Evolutionary conservation across 2,329 filamentous ascomycete species (phyloP).

Genomic region (Thyridium curvatum): DNA sequence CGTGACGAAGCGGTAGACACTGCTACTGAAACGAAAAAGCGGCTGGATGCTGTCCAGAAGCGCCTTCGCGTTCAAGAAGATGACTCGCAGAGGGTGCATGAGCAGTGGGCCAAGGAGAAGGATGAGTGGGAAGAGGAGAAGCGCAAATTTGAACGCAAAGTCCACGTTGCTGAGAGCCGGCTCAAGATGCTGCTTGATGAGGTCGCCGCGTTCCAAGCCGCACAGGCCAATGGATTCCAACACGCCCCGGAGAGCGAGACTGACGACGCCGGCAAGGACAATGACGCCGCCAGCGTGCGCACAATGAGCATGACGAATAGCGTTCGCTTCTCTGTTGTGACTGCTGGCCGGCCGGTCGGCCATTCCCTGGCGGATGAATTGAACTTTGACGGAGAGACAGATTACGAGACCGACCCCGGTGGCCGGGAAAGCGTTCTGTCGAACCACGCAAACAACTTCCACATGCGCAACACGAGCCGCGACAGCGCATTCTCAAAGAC

Average conservation of each 20-base stretch:
- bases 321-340: slow-evolving; percentile 67
- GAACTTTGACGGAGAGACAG: slow-evolving; percentile 68
- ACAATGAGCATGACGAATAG: slow-evolving; percentile 69
- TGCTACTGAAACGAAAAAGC: slow-evolving; percentile 64
- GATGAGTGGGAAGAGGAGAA: slow-evolving; percentile 79
- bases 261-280: slow-evolving; percentile 57
- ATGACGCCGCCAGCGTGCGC: slow-evolving; percentile 65
- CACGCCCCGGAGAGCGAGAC: slow-evolving; percentile 47
- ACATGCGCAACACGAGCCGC: slow-evolving; percentile 49
- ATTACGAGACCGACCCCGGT: slow-evolving; percentile 64
- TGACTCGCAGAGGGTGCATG: slow-evolving; percentile 70
- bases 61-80: slow-evolving; percentile 76
- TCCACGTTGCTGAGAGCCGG: slow-evolving; percentile 85
- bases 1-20: slow-evolving; percentile 76
- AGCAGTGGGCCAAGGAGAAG: slow-evolving; percentile 78
- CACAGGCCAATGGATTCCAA: slow-evolving; percentile 31
- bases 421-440: slow-evolving; percentile 59
- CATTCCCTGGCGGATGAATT: slow-evolving; percentile 87
- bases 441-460: slow-evolving; percentile 25
- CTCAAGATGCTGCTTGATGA: slow-evolving; percentile 82
- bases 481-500: slow-evolving; percentile 46
- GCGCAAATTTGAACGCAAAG: slow-evolving; percentile 72
- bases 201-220: slow-evolving; percentile 63
- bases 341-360: slow-evolving; percentile 55
- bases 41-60: slow-evolving; percentile 73